Base-by-base conservation (phyloP, 2,329 filamentous ascomycete genomes). In the Aspergillus ruber region DNA sequence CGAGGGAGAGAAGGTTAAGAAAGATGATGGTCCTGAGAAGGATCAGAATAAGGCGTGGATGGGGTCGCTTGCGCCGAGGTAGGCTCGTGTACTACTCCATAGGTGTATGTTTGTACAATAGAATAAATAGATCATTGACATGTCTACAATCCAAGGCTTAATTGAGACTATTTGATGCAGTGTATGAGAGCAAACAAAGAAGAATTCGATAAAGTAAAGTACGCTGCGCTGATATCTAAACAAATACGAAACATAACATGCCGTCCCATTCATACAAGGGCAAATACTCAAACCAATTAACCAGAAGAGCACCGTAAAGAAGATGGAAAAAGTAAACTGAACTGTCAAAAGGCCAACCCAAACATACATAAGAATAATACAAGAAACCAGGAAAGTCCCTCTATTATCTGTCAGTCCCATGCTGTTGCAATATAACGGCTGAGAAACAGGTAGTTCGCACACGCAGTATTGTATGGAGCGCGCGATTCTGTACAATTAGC, bases 21-120 rank as follows among this genome's bases (percentile, higher is more conserved):
- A 42, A n/a, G 47, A 13, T 20, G 8, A 25, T 5, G 10, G 36
- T 33, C 5, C 41, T 13, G 17, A 21, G 15, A 46, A 47, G n/a
- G 43, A 43, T 6, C 44, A 46, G 27, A 63, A 65, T 55, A 52
- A 44, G 13, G 57, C 56, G 44, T 67, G 65, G 64, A 67, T 67
- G 65, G 65, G 64, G 0, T 64, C 61, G 13, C 57, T 67, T 47
- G 64, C 63, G 35, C 55, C 58, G 20, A 33, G 20, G 36, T 39
- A 18, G 9, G 15, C 15, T 20, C 6, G 36, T 15, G 7, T n/a
- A 17, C 33, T 36, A n/a, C 13, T 6, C 2, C 8, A 9, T n/a
- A 6, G 33, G 13, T 36, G 33, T n/a, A 7, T 36, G 6, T 36
- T 15, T 17, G 33, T 36, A 17, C 15, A 36, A 36, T 36, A 36